These are phyloP conservation scores for Colletotrichum orchidophilum DNA, from an alignment of 2,329 filamentous ascomycete genomes.

Conservation along the genomic window DNA sequence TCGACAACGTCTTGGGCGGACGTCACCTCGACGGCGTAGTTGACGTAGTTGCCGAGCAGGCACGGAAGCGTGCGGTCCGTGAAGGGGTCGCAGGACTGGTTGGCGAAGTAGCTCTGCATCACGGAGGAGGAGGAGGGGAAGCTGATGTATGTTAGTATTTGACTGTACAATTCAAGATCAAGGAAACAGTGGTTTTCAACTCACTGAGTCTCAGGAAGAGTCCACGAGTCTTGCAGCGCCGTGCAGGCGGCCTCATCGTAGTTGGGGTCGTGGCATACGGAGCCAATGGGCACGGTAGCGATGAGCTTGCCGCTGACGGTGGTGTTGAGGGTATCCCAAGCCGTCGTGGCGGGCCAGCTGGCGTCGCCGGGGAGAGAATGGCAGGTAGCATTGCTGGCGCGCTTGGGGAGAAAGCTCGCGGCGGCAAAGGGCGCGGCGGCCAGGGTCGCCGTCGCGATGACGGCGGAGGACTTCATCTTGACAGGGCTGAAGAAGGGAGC, in stretches of 20 bases:
- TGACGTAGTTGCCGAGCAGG: constrained; percentile 52
- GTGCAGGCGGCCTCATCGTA: constrained; percentile 57
- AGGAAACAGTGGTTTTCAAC: too few species aligned
- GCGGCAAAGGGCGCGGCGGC: constrained; percentile 24
- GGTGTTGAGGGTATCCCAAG: constrained; percentile 61
- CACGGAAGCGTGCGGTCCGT: constrained; percentile 49
- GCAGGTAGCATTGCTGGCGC: constrained; percentile 40
- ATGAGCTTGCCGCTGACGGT: constrained; percentile 61
- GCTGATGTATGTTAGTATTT: constrained; percentile 37
- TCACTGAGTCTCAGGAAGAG: constrained; percentile 46
- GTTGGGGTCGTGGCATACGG: constrained; percentile 58
- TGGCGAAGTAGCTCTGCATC: constrained; percentile 50
- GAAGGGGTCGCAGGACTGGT: constrained; percentile 50
- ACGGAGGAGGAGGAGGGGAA: constrained; percentile 49
- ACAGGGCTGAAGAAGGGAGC: neutral
- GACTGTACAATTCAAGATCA: neutral
- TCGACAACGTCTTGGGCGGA: constrained; percentile 42
- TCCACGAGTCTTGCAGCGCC: constrained; percentile 47
- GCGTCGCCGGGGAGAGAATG: constrained; percentile 60
- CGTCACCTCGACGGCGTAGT: constrained; percentile 49
- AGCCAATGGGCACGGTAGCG: constrained; percentile 60
- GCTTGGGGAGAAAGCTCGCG: constrained; percentile 25
- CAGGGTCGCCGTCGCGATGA: constrained; percentile 21
- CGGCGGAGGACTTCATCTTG: constrained; percentile 28
- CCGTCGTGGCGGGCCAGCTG: constrained; percentile 58